A percentile compares a stretch with the other conserved stretches of the same genome.
phyloP scores from a whole-genome alignment of 495 filamentous ascomycete species.

The Aspergillus ellipticus region DNA sequence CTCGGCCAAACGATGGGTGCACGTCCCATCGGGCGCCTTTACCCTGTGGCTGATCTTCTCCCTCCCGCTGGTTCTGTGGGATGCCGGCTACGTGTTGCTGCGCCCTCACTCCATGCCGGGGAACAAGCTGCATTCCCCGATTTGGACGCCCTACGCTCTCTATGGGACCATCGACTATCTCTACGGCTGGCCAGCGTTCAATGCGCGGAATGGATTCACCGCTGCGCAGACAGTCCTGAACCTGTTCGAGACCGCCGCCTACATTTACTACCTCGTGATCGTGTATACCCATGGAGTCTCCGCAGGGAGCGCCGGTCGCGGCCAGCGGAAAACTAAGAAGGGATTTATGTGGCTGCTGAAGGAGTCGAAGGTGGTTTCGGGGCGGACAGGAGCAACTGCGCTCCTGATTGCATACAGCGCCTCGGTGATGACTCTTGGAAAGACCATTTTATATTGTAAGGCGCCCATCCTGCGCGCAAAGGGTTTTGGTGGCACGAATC shows the following conservation, averaged over 20 bases:
- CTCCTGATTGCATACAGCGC: slow-evolving; percentile 65
- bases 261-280: slow-evolving; percentile 64
- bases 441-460: slow-evolving; percentile 85
- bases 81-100: slow-evolving; percentile 73
- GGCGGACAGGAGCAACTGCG: slow-evolving; percentile 57
- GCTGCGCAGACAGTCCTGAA: slow-evolving; percentile 74
- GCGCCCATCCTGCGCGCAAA: slow-evolving; percentile 10
- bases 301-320: slow-evolving; percentile 27
- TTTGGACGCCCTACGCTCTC: slow-evolving; percentile 78
- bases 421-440: slow-evolving; percentile 78
- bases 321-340: slow-evolving; percentile 30
- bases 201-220: slow-evolving; percentile 72
- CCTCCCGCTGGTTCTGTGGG: slow-evolving; percentile 82
- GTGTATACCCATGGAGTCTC: slow-evolving; percentile 49
- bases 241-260: slow-evolving; percentile 65
- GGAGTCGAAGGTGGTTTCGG: slow-evolving; percentile 51
- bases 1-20: slow-evolving; percentile 50
- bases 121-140: slow-evolving; percentile 65
- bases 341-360: slow-evolving; percentile 41
- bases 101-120: slow-evolving; percentile 84
- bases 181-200: slow-evolving; percentile 77
- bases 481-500: background rate
- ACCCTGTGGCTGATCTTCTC: slow-evolving; percentile 75
- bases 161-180: slow-evolving; percentile 79
- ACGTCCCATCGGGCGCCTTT: slow-evolving; percentile 61